A percentile compares a stretch with the other conserved stretches of the same genome.
These are phyloP conservation scores for Sporothrix brasiliensis DNA, from an alignment of 2,329 filamentous ascomycete species.

Conservation along the genomic window DNA sequence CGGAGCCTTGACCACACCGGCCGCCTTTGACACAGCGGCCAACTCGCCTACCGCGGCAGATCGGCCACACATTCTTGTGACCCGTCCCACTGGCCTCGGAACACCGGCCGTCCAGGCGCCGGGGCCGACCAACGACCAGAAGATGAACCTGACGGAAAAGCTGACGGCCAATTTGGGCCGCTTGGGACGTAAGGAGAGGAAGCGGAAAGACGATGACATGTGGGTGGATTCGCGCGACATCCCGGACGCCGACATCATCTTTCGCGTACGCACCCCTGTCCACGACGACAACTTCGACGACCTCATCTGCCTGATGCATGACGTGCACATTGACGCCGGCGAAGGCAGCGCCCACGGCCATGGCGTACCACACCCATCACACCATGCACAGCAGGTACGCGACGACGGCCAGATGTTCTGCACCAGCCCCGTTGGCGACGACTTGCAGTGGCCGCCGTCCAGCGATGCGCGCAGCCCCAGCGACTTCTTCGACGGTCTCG, in stretches of 20 bases:
- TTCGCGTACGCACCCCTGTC: background rate
- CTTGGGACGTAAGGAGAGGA: background rate
- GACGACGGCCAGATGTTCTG: slow-evolving; percentile 3
- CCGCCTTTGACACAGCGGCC: background rate
- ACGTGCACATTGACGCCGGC: background rate
- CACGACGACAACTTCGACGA: background rate
- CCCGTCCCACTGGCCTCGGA: background rate
- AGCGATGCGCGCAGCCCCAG: background rate
- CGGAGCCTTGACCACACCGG: background rate
- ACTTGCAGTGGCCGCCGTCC: background rate
- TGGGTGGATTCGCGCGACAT: background rate
- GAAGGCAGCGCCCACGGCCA: background rate
- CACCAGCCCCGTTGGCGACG: background rate
- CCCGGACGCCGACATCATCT: background rate
- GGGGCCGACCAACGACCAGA: background rate
- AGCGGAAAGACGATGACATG: slow-evolving; percentile 1
- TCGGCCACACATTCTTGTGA: background rate
- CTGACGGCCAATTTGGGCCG: background rate
- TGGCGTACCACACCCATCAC: background rate
- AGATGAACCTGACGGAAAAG: background rate
- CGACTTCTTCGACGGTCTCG: background rate
- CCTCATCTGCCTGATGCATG: background rate
- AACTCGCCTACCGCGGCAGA: background rate
- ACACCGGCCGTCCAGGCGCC: background rate
- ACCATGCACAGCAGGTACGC: background rate